These are phyloP conservation scores for Puccinellia tenuiflora DNA, from an alignment of 176 grass and related monocot species.

Conservation along the genomic window DNA sequence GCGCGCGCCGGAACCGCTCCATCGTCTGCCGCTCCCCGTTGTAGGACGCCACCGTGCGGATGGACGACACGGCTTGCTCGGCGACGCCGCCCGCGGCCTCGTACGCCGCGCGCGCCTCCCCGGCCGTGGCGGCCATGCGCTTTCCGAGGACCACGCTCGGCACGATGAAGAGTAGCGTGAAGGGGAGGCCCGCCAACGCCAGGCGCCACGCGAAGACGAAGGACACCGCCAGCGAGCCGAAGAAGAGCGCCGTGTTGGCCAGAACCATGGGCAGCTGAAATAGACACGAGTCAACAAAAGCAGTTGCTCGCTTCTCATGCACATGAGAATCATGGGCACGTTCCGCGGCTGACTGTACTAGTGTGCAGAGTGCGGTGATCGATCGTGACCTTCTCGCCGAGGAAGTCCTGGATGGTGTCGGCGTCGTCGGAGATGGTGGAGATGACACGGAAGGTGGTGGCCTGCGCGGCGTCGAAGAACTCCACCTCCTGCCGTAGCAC, in stretches of 20 bases:
- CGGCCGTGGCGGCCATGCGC: conserved; percentile 20
- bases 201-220: conserved; percentile 54
- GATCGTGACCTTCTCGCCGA: conserved; percentile 48
- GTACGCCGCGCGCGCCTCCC: conserved; percentile 33
- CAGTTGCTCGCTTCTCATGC: too few species aligned
- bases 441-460: conserved; percentile 45
- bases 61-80: conserved; percentile 52
- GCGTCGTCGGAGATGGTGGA: conserved; percentile 61
- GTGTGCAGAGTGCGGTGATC: too few species aligned
- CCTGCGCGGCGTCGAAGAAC: conserved; percentile 51
- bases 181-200: conserved; percentile 40
- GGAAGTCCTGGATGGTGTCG: conserved; percentile 50
- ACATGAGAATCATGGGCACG: too few species aligned
- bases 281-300: neutral
- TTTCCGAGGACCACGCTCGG: conserved; percentile 40
- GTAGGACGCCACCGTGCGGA: conserved; percentile 45
- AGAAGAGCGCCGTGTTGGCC: conserved; percentile 40
- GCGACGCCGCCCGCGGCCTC: conserved; percentile 36
- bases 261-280: conserved; percentile 38
- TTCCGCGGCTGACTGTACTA: too few species aligned
- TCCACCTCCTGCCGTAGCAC: conserved; percentile 44
- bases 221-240: conserved; percentile 22
- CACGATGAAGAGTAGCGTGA: conserved; percentile 47
- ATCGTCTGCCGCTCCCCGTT: conserved; percentile 31
- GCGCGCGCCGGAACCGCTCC: conserved; percentile 34